phyloP scores from a whole-genome alignment of 2,329 filamentous ascomycete genomes.

The Hypoxylon sp. region DNA sequence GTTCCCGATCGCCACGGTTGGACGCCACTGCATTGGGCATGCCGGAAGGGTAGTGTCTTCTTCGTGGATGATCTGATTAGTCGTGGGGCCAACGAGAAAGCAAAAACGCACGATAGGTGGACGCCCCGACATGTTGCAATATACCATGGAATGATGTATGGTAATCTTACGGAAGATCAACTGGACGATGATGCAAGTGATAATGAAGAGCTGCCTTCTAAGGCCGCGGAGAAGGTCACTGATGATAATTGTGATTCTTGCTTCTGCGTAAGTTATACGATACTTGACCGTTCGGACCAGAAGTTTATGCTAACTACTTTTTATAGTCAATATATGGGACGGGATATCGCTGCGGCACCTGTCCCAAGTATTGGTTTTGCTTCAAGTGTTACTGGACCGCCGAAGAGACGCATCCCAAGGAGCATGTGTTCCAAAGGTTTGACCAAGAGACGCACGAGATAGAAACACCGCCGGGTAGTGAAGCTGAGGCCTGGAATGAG shows the following conservation, averaged over 20 bases:
- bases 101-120: conserved; percentile 26
- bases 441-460: conserved; percentile 16
- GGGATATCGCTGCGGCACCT: conserved; percentile 23
- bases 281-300: too few relatives aligned
- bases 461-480: conserved; percentile 1
- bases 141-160: conserved; percentile 2
- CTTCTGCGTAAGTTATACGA: conserved; percentile 15
- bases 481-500: neutral
- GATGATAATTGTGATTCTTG: conserved; percentile 11
- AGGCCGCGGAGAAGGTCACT: conserved; percentile 18
- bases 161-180: neutral
- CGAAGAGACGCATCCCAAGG: conserved; percentile 24
- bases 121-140: conserved; percentile 19
- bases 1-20: conserved; percentile 24
- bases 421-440: conserved; percentile 22
- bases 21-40: conserved; percentile 31
- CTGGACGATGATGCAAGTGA: conserved; percentile 12
- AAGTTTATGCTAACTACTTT: conserved; percentile 1
- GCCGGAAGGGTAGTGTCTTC: neutral
- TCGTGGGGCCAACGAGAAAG: conserved; percentile 11
- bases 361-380: conserved; percentile 30
- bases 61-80: neutral
- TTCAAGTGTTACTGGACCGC: conserved; percentile 29
- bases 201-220: conserved; percentile 15
- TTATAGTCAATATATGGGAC: conserved; percentile 16